phyloP scores from a whole-genome alignment of 1,284 basidiomycete genomes.

The Farysia itapuensis region DNA sequence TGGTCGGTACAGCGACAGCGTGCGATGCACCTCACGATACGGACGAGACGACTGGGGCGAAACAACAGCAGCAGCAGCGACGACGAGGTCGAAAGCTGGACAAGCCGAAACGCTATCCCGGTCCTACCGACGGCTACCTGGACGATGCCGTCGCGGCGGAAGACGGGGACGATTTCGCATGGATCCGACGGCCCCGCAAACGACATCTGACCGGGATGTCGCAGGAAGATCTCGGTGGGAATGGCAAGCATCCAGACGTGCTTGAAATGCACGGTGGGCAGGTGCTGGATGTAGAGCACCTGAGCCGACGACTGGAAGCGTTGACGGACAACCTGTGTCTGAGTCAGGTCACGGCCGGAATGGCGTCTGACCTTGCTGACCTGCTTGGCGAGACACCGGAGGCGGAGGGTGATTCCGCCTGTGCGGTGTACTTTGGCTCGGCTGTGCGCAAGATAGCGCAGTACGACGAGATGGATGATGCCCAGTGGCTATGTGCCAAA shows the following conservation, averaged over 20 bases:
- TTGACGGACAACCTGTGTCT: slow-evolving; percentile 37
- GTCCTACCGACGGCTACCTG: slow-evolving; percentile 8
- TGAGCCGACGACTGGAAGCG: slow-evolving; percentile 30
- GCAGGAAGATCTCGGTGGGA: slow-evolving; percentile 12
- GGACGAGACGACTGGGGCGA: not conserved
- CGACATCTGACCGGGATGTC: slow-evolving; percentile 10
- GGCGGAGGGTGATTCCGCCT: not conserved
- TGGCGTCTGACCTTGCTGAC: slow-evolving; percentile 15
- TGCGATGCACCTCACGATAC: not conserved
- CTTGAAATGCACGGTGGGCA: slow-evolving; percentile 15
- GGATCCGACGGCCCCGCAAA: slow-evolving; percentile 13
- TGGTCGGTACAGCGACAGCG: not conserved
- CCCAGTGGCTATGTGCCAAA: slow-evolving; percentile 51
- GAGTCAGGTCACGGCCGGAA: slow-evolving; percentile 17
- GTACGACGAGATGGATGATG: slow-evolving; percentile 51
- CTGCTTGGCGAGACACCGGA: slow-evolving; percentile 4
- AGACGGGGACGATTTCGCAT: slow-evolving; percentile 23
- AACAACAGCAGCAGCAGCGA: not conserved
- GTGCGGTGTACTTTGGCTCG: slow-evolving; percentile 13
- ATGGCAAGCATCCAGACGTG: slow-evolving; percentile 10
- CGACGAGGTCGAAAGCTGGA: slow-evolving; percentile 29
- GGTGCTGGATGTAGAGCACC: slow-evolving; percentile 21
- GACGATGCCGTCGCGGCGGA: no score
- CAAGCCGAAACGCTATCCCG: slow-evolving; percentile 30
- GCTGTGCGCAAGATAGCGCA: slow-evolving; percentile 23